These are phyloP conservation scores for Penicillium sp. DNA, from an alignment of 2,329 filamentous ascomycete species.

Conservation along the genomic window DNA sequence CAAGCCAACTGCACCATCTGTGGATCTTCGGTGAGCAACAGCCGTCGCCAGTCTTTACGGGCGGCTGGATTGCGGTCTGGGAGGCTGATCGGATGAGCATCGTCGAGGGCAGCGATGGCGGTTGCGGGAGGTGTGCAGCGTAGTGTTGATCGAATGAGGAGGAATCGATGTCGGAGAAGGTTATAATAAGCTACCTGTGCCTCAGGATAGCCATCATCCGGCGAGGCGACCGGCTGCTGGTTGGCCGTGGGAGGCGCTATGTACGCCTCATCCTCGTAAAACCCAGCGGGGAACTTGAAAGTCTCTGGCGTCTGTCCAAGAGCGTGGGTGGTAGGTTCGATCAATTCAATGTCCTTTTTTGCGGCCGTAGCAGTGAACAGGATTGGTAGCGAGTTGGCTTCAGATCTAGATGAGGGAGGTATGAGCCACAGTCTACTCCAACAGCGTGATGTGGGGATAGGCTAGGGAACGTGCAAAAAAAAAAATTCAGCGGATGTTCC, in stretches of 20 bases:
- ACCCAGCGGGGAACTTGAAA: slow-evolving; percentile 51
- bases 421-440: slow-evolving; percentile 8
- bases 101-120: slow-evolving; percentile 50
- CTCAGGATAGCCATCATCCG: slow-evolving; percentile 31
- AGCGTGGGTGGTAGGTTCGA: background rate
- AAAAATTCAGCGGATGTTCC: slow-evolving; percentile 18
- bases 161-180: slow-evolving; percentile 60
- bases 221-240: slow-evolving; percentile 28
- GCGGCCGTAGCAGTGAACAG: slow-evolving; percentile 59
- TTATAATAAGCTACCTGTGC: slow-evolving; percentile 63
- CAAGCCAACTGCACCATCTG: slow-evolving; percentile 46
- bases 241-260: slow-evolving; percentile 54
- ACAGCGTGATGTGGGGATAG: background rate
- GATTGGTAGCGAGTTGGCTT: slow-evolving; percentile 68
- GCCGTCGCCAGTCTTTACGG: slow-evolving; percentile 50
- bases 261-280: slow-evolving; percentile 75
- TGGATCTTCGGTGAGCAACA: slow-evolving; percentile 40
- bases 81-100: slow-evolving; percentile 49
- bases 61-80: slow-evolving; percentile 49
- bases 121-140: slow-evolving; percentile 49
- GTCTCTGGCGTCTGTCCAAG: slow-evolving; percentile 17
- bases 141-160: slow-evolving; percentile 57
- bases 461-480: background rate
- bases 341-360: slow-evolving; percentile 6
- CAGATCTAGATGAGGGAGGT: slow-evolving; percentile 49